phyloP scores from a whole-genome alignment of 2,329 filamentous ascomycete species.

The Penicillium sp. region DNA sequence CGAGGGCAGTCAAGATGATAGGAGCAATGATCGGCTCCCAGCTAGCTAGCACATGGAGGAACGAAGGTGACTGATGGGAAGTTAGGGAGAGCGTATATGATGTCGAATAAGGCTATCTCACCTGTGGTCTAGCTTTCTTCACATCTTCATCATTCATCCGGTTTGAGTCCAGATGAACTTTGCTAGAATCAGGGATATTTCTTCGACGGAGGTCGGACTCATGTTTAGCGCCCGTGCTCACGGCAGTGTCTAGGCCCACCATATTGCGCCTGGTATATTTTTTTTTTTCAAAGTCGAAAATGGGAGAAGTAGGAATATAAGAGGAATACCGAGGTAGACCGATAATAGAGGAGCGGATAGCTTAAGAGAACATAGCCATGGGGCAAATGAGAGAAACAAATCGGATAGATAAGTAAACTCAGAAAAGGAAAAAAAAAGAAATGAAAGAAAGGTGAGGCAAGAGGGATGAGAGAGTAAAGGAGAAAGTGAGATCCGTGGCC shows the following conservation, averaged over 20 bases:
- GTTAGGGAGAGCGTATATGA: constrained; percentile 5
- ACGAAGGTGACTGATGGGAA: constrained; percentile 31
- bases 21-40: constrained; percentile 64
- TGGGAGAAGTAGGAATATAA: neutral
- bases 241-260: constrained; percentile 33
- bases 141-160: constrained; percentile 28
- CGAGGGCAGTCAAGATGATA: constrained; percentile 60
- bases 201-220: constrained; percentile 41
- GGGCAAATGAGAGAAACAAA: constrained; percentile 11
- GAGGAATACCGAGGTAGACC: constrained; percentile 1
- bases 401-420: constrained; percentile 5
- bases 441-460: constrained; percentile 11
- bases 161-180: constrained; percentile 22
- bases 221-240: constrained; percentile 36
- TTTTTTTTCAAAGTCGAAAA: neutral
- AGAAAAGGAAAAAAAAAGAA: neutral
- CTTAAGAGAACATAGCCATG: constrained; percentile 22
- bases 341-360: constrained; percentile 1
- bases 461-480: constrained; percentile 4
- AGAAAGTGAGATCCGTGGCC: constrained; percentile 20
- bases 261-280: constrained; percentile 20
- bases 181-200: constrained; percentile 40
- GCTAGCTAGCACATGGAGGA: constrained; percentile 49
- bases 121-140: constrained; percentile 38
- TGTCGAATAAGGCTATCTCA: constrained; percentile 18